Conservation (phyloP, 371 early-diverging fungal species). For the Rhizopus stolonifer region DNA sequence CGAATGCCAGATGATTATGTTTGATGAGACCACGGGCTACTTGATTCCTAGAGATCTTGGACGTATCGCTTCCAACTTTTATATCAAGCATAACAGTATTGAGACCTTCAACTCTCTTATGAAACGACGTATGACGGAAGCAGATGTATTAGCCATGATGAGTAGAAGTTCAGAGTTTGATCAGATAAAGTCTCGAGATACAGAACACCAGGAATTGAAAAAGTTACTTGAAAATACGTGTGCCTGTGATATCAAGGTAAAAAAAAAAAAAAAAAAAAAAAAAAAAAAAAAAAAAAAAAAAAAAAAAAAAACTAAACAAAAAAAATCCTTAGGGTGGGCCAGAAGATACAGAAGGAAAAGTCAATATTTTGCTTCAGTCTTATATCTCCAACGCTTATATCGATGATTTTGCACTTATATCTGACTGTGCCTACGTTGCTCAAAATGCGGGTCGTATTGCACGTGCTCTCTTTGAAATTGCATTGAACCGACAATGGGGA, state of each 20-base stretch:
- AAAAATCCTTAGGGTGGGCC: conserved; percentile 42
- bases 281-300: neutral
- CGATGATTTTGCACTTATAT: conserved; percentile 91
- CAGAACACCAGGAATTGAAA: conserved; percentile 81
- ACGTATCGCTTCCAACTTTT: conserved; percentile 89
- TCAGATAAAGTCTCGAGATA: conserved; percentile 86
- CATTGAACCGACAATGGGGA: conserved; percentile 88
- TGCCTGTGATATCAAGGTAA: conserved; percentile 82
- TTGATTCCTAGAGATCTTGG: conserved; percentile 90
- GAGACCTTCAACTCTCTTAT: conserved; percentile 78
- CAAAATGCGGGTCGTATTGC: conserved; percentile 93
- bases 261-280: neutral
- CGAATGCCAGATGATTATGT: conserved; percentile 92
- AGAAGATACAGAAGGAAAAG: conserved; percentile 83
- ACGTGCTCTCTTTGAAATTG: conserved; percentile 95
- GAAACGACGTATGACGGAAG: conserved; percentile 79
- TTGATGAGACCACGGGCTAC: conserved; percentile 79
- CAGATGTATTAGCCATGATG: conserved; percentile 89
- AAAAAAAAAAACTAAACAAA: neutral
- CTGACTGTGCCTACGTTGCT: conserved; percentile 90
- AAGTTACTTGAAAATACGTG: conserved; percentile 66
- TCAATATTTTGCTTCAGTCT: conserved; percentile 89
- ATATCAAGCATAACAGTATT: conserved; percentile 84
- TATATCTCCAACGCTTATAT: conserved; percentile 77
- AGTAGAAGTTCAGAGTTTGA: conserved; percentile 91